Evolutionary conservation across 305 asterid species (phyloP), one percentile per base, ranked within the genome.

Genomic region (Salvia sclarea): DNA sequence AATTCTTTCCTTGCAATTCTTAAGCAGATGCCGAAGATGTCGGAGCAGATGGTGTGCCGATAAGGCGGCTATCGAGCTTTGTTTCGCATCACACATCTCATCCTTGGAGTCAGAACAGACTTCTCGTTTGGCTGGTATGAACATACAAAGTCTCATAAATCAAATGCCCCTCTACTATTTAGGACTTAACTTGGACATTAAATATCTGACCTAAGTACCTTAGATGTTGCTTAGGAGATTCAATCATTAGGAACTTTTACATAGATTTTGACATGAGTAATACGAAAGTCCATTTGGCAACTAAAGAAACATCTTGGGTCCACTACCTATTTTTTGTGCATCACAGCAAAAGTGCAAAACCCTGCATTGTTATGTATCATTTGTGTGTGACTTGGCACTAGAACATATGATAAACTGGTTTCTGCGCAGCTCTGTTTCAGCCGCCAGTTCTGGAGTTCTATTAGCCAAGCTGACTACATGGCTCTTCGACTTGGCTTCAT

Each of bases 361-460:
- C 41, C 14, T 2, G 61, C 49, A 16, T 64, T 63, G 30, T 56
- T 40, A 50, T 35, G 8, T 49, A 17, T 5, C 10, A 13, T 35
- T 2, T 12, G 11, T 38, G 6, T 72, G 8, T 68, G 45, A 30
- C 49, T 7, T 35, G 18, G 28, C 37, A 20, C 16, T 54, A 16
- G 62, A 54, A 35, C 56, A 44, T 21, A 18, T 55, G 16, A 22
- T 55, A 25, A 69, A 20, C 49, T 55, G 8, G 50, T 74, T 57
- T 60, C 24, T 73, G 60, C 57, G 61, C 90, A 93, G 98, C 94
- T 90, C 74, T 90, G 95, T 84, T 93, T 93, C 89, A 82, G 91
- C 80, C 97, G 96, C 71, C 98, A 87, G 57, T 93, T 93, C 71
- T 93, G 97, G 98, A 88, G 89, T 80, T 93, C 95, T 18, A 90